Evolutionary conservation across 768 basidiomycete genomes (phyloP).

Genomic region (Pleurotus ostreatus): DNA sequence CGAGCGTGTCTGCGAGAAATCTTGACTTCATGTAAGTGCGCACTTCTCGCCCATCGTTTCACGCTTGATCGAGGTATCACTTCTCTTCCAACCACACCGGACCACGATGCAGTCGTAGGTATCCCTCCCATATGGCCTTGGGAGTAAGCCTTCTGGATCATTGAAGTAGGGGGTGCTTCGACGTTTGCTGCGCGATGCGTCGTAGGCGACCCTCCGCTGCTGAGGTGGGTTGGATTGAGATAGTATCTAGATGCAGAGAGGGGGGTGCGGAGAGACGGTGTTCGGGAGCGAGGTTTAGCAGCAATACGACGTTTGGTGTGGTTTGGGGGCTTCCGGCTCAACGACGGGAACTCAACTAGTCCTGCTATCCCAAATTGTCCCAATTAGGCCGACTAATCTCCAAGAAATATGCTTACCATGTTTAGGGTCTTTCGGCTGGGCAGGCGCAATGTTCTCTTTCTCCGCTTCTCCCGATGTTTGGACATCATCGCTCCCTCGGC

Average conservation of each 20-base stretch:
- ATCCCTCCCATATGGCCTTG: background rate
- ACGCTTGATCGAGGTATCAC: constrained; percentile 7
- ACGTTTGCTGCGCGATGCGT: no score
- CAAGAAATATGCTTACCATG: background rate
- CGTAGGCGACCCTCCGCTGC: no score
- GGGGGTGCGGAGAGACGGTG: constrained; percentile 24
- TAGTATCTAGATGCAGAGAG: background rate
- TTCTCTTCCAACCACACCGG: background rate
- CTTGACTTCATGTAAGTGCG: constrained; percentile 13
- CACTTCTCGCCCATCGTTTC: constrained; percentile 13
- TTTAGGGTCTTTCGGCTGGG: constrained; percentile 11
- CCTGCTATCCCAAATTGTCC: constrained; percentile 6
- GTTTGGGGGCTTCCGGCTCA: constrained; percentile 2
- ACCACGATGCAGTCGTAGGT: constrained; percentile 5
- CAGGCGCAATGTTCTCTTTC: constrained; percentile 25
- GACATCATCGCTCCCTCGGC: constrained; percentile 13
- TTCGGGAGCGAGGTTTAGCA: constrained; percentile 20
- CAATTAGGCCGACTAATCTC: background rate
- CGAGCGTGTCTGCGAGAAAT: background rate
- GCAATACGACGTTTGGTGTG: constrained; percentile 8
- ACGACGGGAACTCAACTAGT: constrained; percentile 14
- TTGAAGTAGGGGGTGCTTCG: background rate
- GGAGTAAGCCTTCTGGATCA: constrained; percentile 5
- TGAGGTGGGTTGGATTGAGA: background rate
- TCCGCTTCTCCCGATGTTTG: constrained; percentile 11